Base-by-base conservation (phyloP, 2,329 filamentous ascomycete species). In the Cryoendolithus antarcticus region DNA sequence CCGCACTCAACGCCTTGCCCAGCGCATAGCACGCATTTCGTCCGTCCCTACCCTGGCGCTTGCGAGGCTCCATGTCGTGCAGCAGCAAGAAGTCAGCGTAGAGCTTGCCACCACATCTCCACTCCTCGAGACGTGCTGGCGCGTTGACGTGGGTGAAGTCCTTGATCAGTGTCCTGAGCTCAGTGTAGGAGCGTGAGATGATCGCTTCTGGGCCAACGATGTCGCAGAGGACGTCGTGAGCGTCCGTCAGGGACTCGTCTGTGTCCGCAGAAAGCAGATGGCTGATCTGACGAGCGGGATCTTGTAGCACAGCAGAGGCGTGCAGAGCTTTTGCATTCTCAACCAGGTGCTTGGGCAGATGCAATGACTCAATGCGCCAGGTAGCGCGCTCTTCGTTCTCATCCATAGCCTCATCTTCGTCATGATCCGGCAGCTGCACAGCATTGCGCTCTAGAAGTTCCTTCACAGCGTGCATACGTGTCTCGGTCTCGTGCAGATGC, bases 271-370 rank as follows among this genome's bases (percentile, higher is more conserved):
- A 76, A 43, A 96, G 72, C 9, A 98, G 76, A 52, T 80, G 91
- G 39, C 80, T 72, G 7, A 89, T 82, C 59, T 94, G 85, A 4
- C 69, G 67, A 34, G 70, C 71, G 8, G 81, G 70, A 56, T 88
- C 77, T 46, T 77, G 75, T 52, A 73, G 75, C 34, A 78, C 75
- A 42, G 79, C 78, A 44, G 83, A 82, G 62, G 86, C 86, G 60
- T 82, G 81, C 9, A 89, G 69, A 9, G 88, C 88, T 55, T 88
- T 84, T 11, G 91, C 85, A 43, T 85, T 76, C 77, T 84, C 93
- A 37, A 96, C 71, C 86, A 89, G 93, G 3, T 72, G 60, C 1
- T 70, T 62, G 0, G 89, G 86, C 32, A 96, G 74, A 46, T 75
- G 73, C 38, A 88, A 74, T 30, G 30, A 33, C 11, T 34, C 21